Evolutionary conservation across 1,284 basidiomycete species (phyloP).

Genomic region (Malassezia brasiliensis): DNA sequence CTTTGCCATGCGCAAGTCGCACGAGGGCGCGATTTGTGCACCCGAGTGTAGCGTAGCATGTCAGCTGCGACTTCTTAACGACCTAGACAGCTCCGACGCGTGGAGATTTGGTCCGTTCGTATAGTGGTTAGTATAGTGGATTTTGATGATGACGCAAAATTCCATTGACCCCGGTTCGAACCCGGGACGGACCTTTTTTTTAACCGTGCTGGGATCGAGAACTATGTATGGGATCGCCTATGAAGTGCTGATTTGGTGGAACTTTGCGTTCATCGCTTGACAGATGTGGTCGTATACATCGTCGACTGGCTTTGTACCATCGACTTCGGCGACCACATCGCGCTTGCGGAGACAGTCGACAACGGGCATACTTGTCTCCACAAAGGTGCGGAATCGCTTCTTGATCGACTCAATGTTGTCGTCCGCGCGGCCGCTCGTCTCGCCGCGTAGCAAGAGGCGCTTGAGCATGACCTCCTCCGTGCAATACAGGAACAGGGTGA

Average conservation of each 20-base stretch:
- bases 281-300: conserved; percentile 40
- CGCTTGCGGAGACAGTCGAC: conserved; percentile 69
- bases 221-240: neutral
- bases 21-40: conserved; percentile 31
- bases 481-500: conserved; percentile 81
- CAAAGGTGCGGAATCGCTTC: conserved; percentile 95
- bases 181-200: conserved; percentile 19
- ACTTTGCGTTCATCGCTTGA: conserved; percentile 33
- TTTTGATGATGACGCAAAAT: conserved; percentile 11
- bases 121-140: conserved; percentile 25
- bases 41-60: conserved; percentile 21
- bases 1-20: conserved; percentile 33
- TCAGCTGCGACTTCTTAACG: neutral
- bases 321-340: conserved; percentile 71
- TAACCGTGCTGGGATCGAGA: neutral
- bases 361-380: conserved; percentile 89
- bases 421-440: conserved; percentile 90
- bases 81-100: neutral
- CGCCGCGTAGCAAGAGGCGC: conserved; percentile 75
- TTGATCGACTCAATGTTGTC: conserved; percentile 91
- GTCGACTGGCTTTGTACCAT: conserved; percentile 35
- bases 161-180: conserved; percentile 24
- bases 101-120: conserved; percentile 15
- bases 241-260: conserved; percentile 8
- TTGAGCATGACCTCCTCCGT: conserved; percentile 78